These are phyloP conservation scores for Mallotus repandus DNA, from an alignment of 441 rosid species.

Conservation along the genomic window DNA sequence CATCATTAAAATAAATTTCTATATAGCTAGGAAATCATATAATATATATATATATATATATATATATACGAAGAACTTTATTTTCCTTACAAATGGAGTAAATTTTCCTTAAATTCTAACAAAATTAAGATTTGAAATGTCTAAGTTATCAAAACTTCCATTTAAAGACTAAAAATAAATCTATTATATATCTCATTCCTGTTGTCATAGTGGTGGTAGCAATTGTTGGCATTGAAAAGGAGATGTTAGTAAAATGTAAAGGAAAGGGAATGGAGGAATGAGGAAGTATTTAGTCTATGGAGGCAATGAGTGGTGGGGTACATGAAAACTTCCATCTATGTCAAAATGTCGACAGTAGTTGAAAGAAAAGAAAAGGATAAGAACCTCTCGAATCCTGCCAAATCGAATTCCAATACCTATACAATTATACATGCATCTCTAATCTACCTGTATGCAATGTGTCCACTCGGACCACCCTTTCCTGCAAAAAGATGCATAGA, in stretches of 20 bases:
- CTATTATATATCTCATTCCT: background rate
- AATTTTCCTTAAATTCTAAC: no score
- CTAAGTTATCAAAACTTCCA: no score
- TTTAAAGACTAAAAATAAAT: no score
- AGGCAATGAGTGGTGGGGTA: conserved; percentile 61
- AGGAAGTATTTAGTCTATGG: conserved; percentile 9
- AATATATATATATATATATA: no score
- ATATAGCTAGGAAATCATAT: no score
- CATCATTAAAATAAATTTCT: background rate
- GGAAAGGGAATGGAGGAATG: background rate
- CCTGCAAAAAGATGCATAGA: conserved; percentile 12
- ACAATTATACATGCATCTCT: background rate
- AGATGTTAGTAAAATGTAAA: background rate
- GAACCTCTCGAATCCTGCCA: conserved; percentile 47
- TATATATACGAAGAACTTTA: no score
- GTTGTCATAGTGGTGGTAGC: background rate
- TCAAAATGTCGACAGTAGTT: conserved; percentile 32
- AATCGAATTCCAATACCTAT: conserved; percentile 35
- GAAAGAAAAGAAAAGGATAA: conserved; percentile 25
- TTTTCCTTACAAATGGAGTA: no score
- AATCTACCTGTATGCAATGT: background rate
- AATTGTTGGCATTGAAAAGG: background rate
- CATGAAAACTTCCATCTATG: conserved; percentile 48
- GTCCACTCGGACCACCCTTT: conserved; percentile 28
- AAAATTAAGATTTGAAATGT: no score